phyloP scores from a whole-genome alignment of 1,284 basidiomycete species.

The Rhizoctonia solani region DNA sequence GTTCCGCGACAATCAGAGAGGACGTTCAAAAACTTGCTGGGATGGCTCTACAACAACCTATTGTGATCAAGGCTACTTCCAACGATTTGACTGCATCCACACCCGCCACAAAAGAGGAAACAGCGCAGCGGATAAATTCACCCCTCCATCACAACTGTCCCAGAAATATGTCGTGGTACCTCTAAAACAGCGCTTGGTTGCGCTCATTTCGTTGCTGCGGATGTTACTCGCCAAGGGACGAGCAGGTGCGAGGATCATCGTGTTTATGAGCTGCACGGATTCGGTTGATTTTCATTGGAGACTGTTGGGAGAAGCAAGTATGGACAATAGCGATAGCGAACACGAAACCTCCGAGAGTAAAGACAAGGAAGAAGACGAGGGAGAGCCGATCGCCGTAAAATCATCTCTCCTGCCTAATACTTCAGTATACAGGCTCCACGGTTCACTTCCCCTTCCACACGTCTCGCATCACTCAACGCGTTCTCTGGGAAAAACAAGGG shows the following conservation, averaged over 20 bases:
- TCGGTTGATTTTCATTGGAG: slow-evolving; percentile 98
- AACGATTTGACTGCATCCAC: slow-evolving; percentile 45
- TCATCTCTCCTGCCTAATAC: slow-evolving; percentile 83
- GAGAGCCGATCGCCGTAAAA: slow-evolving; percentile 54
- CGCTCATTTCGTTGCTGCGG: slow-evolving; percentile 83
- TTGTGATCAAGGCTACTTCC: slow-evolving; percentile 72
- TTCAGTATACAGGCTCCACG: slow-evolving; percentile 90
- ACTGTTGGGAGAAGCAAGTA: slow-evolving; percentile 76
- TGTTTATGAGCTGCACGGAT: slow-evolving; percentile 96
- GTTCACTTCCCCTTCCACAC: slow-evolving; percentile 84
- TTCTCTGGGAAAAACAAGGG: slow-evolving; percentile 61
- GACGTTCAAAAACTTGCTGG: slow-evolving; percentile 94
- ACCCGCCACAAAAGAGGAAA: slow-evolving; percentile 34
- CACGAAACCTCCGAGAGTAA: slow-evolving; percentile 44
- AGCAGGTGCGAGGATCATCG: slow-evolving; percentile 68
- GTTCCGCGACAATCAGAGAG: slow-evolving; percentile 95
- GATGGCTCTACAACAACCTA: slow-evolving; percentile 69
- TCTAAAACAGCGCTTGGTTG: slow-evolving; percentile 90
- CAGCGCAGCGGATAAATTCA: slow-evolving; percentile 65
- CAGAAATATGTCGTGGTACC: slow-evolving; percentile 94
- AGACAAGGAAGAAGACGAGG: slow-evolving; percentile 40
- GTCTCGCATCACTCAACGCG: slow-evolving; percentile 78
- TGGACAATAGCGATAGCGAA: slow-evolving; percentile 55
- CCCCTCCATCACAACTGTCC: slow-evolving; percentile 91
- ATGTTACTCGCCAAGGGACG: slow-evolving; percentile 67